phyloP scores from a whole-genome alignment of 345 rosid genomes.

The Cardamine chenopodiifolia region DNA sequence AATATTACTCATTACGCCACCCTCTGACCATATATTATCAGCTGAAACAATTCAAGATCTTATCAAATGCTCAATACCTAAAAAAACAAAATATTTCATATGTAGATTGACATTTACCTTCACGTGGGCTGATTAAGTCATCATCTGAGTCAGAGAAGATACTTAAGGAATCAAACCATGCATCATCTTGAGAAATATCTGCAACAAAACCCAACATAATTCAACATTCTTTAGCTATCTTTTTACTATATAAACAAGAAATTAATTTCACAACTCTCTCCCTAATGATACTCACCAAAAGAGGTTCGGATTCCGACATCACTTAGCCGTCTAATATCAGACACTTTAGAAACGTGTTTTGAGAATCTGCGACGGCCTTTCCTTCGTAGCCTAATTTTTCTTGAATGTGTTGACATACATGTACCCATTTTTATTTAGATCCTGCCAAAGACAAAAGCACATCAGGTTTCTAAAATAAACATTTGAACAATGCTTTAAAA shows the following conservation, averaged over 20 bases:
- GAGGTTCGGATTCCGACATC: slow-evolving; percentile 50
- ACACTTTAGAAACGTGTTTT: slow-evolving; percentile 46
- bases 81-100: not conserved
- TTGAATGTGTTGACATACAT: slow-evolving; percentile 61
- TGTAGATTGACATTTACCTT: slow-evolving; percentile 51
- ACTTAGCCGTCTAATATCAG: slow-evolving; percentile 42
- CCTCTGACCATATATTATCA: slow-evolving; percentile 55
- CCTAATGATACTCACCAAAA: slow-evolving; percentile 46
- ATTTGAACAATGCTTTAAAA: not conserved
- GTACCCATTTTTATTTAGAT: slow-evolving; percentile 57
- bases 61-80: not conserved
- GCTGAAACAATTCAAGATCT: not conserved
- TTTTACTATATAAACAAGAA: slow-evolving; percentile 2
- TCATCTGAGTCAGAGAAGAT: slow-evolving; percentile 88
- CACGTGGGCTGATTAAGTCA: slow-evolving; percentile 70
- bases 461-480: not conserved
- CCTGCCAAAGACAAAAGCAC: slow-evolving; percentile 35
- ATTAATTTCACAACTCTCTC: slow-evolving; percentile 8
- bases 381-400: slow-evolving; percentile 42
- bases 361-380: slow-evolving; percentile 43
- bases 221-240: not conserved
- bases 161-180: slow-evolving; percentile 80
- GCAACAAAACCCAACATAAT: slow-evolving; percentile 29
- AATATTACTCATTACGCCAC: slow-evolving; percentile 48
- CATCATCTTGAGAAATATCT: slow-evolving; percentile 67